Evolutionary conservation across 495 filamentous ascomycete genomes (phyloP).

Genomic region (Xylaria cubensis): DNA sequence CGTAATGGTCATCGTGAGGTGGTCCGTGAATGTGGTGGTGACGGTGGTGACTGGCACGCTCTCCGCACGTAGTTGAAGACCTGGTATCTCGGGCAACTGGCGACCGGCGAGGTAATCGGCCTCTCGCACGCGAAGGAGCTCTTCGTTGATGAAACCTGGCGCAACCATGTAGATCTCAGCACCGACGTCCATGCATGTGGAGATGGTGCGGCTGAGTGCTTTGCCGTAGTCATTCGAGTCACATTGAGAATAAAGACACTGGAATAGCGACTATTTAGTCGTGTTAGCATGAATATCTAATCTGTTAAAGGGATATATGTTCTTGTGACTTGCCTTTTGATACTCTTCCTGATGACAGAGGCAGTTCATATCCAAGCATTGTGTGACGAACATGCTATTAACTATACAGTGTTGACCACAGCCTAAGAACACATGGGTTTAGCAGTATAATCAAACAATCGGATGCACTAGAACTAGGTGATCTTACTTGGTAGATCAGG

Average conservation of each 20-base stretch:
- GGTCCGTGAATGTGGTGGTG: conserved; percentile 34
- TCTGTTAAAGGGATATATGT: too few relatives aligned
- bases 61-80: conserved; percentile 37
- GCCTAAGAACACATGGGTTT: conserved; percentile 20
- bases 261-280: conserved; percentile 34
- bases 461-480: not conserved
- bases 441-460: not conserved
- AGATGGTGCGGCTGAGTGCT: conserved; percentile 37
- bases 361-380: conserved; percentile 38
- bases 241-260: conserved; percentile 42
- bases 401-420: conserved; percentile 39
- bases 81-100: conserved; percentile 35
- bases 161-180: conserved; percentile 42
- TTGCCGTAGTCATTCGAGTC: conserved; percentile 37
- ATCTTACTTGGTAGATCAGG: conserved; percentile 33
- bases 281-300: not conserved
- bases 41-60: conserved; percentile 31
- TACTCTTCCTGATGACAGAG: conserved; percentile 41
- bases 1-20: conserved; percentile 31
- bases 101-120: conserved; percentile 44
- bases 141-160: conserved; percentile 36
- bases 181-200: conserved; percentile 37
- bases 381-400: conserved; percentile 42
- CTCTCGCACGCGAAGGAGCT: conserved; percentile 42
- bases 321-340: conserved; percentile 29